Base-by-base conservation (phyloP, 2,329 filamentous ascomycete genomes). In the Epichloe sylvatica region DNA sequence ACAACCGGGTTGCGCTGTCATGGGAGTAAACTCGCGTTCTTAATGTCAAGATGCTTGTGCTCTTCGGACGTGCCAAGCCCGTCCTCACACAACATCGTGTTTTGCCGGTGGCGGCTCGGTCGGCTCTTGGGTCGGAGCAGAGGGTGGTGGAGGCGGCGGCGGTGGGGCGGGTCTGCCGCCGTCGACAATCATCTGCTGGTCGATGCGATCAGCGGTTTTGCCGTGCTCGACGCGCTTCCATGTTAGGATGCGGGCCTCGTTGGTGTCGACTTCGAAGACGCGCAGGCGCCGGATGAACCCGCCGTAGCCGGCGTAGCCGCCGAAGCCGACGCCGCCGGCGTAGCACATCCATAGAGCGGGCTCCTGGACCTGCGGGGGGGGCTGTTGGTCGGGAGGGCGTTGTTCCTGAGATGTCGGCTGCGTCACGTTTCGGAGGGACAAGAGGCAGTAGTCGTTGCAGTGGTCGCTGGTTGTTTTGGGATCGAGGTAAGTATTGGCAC, bases 321-420 rank as follows among this genome's bases (percentile, higher is more conserved):
- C 92, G 59, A 98, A 95, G 1, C 92, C 92, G 30, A 82, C 80
- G 25, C 86, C 92, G 34, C 92, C 92, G 8, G 83, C 91, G 66
- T 97, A 97, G 71, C 92, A 98, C 90, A 98, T 95, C 92, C 92
- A 98, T 2, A 97, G 70, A 33, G 83, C 77, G 0, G 84, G 82
- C 45, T 75, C 74, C n/a, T 54, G 52, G 2, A 54, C 51, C 3
- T 53, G 49, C 17, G 49, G 51, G 3, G 2, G 51, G 2, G 51
- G 46, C 19, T 51, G 51, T n/a, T 49, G 37, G 35, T 51, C 51
- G 17, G 48, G 45, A 5, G 39, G 5, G 45, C 41, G 19, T 19
- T 33, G 21, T n/a, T 36, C 15, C 7, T 17, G 43, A 25, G 51
- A 13, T 3, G 50, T 51, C 21, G 53, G 34, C 39, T 55, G 52